Evolutionary conservation across 2,329 filamentous ascomycete species (phyloP).

Genomic region (Clarireedia homoeocarpa): DNA sequence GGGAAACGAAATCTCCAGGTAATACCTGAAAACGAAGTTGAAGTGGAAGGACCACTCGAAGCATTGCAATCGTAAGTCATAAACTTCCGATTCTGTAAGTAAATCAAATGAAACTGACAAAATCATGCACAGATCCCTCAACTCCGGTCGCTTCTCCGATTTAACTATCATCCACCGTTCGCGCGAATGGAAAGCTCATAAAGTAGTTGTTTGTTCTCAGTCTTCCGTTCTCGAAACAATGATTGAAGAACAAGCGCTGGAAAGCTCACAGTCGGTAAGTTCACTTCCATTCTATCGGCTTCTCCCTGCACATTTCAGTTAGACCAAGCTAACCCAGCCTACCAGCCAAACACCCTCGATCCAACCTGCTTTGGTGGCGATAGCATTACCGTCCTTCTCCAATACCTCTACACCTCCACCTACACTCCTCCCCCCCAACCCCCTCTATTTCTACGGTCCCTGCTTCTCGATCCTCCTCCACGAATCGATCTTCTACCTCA

Average conservation of each 20-base stretch:
- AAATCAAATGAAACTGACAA: background rate
- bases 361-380: slow-evolving; percentile 12
- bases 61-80: slow-evolving; percentile 2
- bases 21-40: background rate
- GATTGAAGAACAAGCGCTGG: slow-evolving; percentile 5
- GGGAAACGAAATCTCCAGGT: background rate
- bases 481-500: slow-evolving; percentile 17
- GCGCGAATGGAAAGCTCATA: slow-evolving; percentile 20
- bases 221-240: slow-evolving; percentile 17
- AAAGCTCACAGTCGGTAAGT: background rate
- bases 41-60: background rate
- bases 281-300: background rate
- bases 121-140: slow-evolving; percentile 12
- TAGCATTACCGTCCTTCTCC: slow-evolving; percentile 11
- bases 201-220: slow-evolving; percentile 21
- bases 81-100: background rate
- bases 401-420: slow-evolving; percentile 20
- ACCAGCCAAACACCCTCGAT: slow-evolving; percentile 9
- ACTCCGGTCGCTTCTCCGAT: slow-evolving; percentile 22
- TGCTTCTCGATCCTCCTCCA: slow-evolving; percentile 10
- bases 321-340: background rate
- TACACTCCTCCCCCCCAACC: slow-evolving; percentile 10
- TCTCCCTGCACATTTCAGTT: background rate
- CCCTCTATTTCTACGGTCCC: background rate
- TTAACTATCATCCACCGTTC: slow-evolving; percentile 17